Evolutionary conservation across 2,329 filamentous ascomycete genomes (phyloP), one percentile per base, ranked within the genome.

Genomic region (Verticillium zaregamsianum): DNA sequence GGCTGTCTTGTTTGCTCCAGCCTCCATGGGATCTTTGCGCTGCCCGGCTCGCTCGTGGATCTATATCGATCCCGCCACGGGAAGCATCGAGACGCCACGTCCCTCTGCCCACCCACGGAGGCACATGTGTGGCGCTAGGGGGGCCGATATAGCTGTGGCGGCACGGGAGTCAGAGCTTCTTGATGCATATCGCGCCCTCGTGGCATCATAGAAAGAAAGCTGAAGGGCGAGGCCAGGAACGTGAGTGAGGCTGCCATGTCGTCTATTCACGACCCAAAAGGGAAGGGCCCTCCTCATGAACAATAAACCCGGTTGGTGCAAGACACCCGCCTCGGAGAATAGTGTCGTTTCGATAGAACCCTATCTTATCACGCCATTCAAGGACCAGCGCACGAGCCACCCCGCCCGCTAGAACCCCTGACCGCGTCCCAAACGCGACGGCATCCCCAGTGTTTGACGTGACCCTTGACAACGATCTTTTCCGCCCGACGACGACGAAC

Each of bases 401-500:
- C 9, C 12, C n/a, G n/a, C 12, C 45, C n/a, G 32, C n/a, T 23
- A 7, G 28, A 33, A 58, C 56, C 56, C 56, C 56, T 59, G 45
- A 54, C 28, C 58, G 58, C 58, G 58, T 59, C 58, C 45, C 40
- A 58, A 28, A 58, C 58, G 54, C 54, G 54, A 55, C 54, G 28
- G 57, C 57, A 35, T 12, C 20, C 20, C 20, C 45, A 49, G 45
- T n/a, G 20, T 23, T 49, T 23, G 45, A 49, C 45, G n/a, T n/a
- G 20, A 23, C 45, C 9, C n/a, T 23, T 49, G 45, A 49, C n/a
- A 23, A 8, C n/a, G 45, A 49, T 3, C 45, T 12, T 49, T 49
- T 49, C 23, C 31, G 35, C 61, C 55, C 52, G 49, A 55, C 56
- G 59, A 57, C 59, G n/a, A 61, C 31, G 58, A 59, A 35, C 62